Evolutionary conservation across 768 basidiomycete genomes (phyloP).

Genomic region (Candolleomyces aberdarensis): DNA sequence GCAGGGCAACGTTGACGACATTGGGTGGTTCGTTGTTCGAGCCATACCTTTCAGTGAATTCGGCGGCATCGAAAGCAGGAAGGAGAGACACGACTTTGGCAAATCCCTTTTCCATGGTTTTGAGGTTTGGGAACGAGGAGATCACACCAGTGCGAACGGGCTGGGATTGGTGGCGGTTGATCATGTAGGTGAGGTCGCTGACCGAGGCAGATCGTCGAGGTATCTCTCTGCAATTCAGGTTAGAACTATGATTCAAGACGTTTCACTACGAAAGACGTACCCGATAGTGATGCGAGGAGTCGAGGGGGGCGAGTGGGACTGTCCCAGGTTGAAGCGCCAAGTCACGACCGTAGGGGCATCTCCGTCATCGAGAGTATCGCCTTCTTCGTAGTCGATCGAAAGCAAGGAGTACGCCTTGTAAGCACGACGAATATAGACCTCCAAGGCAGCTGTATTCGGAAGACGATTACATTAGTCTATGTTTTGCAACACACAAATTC

Average conservation of each 20-base stretch:
- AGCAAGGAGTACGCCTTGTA: conserved; percentile 92
- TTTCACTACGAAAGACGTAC: conserved; percentile 25
- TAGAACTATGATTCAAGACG: conserved; percentile 9
- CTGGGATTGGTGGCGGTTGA: conserved; percentile 81
- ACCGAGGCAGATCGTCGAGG: conserved; percentile 82
- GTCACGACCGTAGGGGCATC: conserved; percentile 78
- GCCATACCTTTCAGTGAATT: conserved; percentile 77
- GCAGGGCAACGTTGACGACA: conserved; percentile 91
- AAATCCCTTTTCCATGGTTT: conserved; percentile 69
- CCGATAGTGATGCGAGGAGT: conserved; percentile 65
- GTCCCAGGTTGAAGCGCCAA: conserved; percentile 95
- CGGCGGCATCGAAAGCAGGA: conserved; percentile 67
- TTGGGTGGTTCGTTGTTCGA: conserved; percentile 75
- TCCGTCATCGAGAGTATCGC: conserved; percentile 79
- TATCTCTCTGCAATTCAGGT: conserved; percentile 41
- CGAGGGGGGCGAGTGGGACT: conserved; percentile 80
- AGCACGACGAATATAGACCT: conserved; percentile 93
- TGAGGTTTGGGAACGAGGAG: conserved; percentile 81
- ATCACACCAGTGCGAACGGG: conserved; percentile 90
- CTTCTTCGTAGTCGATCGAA: conserved; percentile 93
- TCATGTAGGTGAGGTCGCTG: conserved; percentile 92
- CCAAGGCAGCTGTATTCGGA: conserved; percentile 70
- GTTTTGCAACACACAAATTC: neutral
- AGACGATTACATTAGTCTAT: conserved; percentile 2
- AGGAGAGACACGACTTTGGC: conserved; percentile 67